Conservation (phyloP, 768 basidiomycete genomes). For the Porphyrellus cyaneotinctus region DNA sequence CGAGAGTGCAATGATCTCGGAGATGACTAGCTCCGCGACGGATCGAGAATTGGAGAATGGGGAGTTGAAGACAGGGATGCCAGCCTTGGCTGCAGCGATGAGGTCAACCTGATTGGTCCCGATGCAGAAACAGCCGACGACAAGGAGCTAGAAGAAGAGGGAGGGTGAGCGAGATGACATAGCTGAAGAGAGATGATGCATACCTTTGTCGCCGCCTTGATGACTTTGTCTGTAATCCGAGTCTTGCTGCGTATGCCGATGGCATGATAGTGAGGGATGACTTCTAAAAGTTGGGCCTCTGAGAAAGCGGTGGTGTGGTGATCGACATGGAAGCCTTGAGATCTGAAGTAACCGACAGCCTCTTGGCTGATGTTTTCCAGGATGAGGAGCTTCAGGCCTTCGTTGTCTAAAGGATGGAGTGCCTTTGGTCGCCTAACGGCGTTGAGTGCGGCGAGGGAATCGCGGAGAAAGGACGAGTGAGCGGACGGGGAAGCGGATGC, state of each 20-base stretch:
- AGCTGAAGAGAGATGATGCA: constrained; percentile 15
- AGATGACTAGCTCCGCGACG: constrained; percentile 95
- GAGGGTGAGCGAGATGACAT: not conserved
- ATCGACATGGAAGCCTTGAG: constrained; percentile 89
- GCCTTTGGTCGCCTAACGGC: constrained; percentile 57
- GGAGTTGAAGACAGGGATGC: constrained; percentile 98
- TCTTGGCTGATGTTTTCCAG: constrained; percentile 95
- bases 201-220: constrained; percentile 85
- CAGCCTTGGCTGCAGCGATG: constrained; percentile 71
- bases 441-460: constrained; percentile 32
- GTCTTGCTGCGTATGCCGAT: constrained; percentile 98
- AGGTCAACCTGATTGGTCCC: constrained; percentile 99
- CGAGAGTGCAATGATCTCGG: constrained; percentile 90
- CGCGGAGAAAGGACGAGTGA: constrained; percentile 35
- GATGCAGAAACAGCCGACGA: constrained; percentile 99
- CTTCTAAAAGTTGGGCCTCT: constrained; percentile 90
- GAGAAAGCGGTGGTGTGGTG: constrained; percentile 79
- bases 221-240: constrained; percentile 86
- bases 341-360: constrained; percentile 74
- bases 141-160: constrained; percentile 62
- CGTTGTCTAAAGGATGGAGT: constrained; percentile 80
- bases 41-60: constrained; percentile 99
- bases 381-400: constrained; percentile 74
- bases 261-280: constrained; percentile 82
- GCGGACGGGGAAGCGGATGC: constrained; percentile 53